Percentiles rank a stretch among this genome's conserved stretches.
These are phyloP conservation scores for Pseudopyricularia cyperi DNA, from an alignment of 2,329 filamentous ascomycete species.

Conservation along the genomic window DNA sequence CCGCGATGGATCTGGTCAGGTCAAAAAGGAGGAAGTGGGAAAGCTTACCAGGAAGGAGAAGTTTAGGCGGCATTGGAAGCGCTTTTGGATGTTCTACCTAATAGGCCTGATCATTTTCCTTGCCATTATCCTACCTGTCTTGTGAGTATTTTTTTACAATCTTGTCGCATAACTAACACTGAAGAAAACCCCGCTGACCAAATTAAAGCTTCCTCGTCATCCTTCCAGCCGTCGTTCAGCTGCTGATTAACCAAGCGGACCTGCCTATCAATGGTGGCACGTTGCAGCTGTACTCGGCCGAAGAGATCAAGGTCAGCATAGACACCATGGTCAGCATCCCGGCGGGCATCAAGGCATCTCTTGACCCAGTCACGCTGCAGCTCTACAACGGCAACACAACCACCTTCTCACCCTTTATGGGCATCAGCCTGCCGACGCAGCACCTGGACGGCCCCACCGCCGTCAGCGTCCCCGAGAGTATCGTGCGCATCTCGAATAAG, in stretches of 20 bases:
- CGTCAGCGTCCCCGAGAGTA: conserved; percentile 20
- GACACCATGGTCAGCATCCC: conserved; percentile 20
- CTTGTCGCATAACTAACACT: neutral
- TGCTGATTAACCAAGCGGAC: conserved; percentile 25
- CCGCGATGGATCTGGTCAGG: neutral
- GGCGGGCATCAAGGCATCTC: conserved; percentile 21
- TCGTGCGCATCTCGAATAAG: conserved; percentile 21
- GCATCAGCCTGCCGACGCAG: conserved; percentile 17
- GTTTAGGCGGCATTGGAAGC: conserved; percentile 24
- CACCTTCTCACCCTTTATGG: conserved; percentile 15
- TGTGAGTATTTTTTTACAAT: conserved; percentile 16
- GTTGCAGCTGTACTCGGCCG: conserved; percentile 19
- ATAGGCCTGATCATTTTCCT: conserved; percentile 25
- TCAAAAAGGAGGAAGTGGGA: neutral
- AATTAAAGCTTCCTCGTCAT: conserved; percentile 30
- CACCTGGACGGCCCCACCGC: conserved; percentile 21
- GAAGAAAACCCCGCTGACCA: neutral
- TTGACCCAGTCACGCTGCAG: conserved; percentile 23
- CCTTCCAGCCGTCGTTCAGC: conserved; percentile 30
- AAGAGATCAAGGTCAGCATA: conserved; percentile 18
- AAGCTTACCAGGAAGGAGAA: conserved; percentile 19
- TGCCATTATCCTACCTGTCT: conserved; percentile 28
- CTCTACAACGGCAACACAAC: conserved; percentile 26
- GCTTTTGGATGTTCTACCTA: conserved; percentile 30
- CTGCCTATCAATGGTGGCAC: conserved; percentile 23